Evolutionary conservation across 192 early-diverging fungal species (phyloP).

Genomic region (Rhizoclosmatium globosum): DNA sequence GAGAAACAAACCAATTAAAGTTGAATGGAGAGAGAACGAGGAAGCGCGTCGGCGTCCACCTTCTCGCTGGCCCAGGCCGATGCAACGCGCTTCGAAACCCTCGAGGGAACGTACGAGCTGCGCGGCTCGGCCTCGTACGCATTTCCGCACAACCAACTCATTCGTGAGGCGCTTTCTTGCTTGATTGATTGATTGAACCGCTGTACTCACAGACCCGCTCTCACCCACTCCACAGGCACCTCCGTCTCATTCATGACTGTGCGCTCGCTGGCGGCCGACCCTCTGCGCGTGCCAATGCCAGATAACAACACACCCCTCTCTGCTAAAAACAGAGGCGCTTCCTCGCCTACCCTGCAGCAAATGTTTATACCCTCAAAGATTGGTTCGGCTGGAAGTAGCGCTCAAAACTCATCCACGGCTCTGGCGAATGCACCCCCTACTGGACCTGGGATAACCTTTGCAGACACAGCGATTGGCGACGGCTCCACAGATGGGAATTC

Average conservation of each 20-base stretch:
- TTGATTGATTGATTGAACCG: neutral
- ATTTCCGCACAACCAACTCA: neutral
- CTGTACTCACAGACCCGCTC: neutral
- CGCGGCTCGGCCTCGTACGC: conserved; percentile 9
- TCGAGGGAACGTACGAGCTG: conserved; percentile 20
- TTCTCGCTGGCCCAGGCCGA: conserved; percentile 11
- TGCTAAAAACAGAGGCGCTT: neutral
- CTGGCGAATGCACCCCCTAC: neutral
- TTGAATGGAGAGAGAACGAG: neutral
- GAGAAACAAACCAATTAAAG: neutral
- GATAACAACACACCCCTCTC: neutral
- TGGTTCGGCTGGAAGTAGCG: neutral
- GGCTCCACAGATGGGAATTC: no score
- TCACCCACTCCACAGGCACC: conserved; percentile 14
- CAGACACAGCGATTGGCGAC: no score
- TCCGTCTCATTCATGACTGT: conserved; percentile 32
- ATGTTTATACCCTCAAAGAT: neutral
- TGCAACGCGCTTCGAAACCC: conserved; percentile 21
- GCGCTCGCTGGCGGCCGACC: conserved; percentile 3
- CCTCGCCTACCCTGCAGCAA: neutral
- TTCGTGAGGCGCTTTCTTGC: neutral
- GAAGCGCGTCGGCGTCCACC: neutral
- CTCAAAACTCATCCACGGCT: neutral
- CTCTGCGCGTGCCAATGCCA: neutral
- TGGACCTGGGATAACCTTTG: no score